Evolutionary conservation across 768 basidiomycete genomes (phyloP), one percentile per base, ranked within the genome.

Genomic region (Hygrophorus russula): DNA sequence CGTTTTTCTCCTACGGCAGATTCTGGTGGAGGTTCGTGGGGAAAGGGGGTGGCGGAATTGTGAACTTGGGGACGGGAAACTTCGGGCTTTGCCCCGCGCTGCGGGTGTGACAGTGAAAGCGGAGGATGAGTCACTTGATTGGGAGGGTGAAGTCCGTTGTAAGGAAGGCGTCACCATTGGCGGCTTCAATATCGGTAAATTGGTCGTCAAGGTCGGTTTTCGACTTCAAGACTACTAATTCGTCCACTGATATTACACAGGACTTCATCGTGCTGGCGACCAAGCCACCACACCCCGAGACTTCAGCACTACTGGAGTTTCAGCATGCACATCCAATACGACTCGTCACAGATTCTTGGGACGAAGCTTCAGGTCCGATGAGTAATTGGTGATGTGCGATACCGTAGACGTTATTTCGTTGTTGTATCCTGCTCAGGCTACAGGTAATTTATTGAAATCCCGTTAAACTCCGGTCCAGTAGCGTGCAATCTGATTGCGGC

Each of bases 321-420:
- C 70, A 70, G 53, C 52, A 76, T 38, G 62, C 62, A 10, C 63
- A 75, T 46, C 71, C 76, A 1, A 73, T 82, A 39, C 65, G 69
- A 40, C 54, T 83, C 24, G 77, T 75, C 30, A 79, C 79, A 1
- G 77, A 83, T 47, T 59, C 77, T 1, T 78, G 67, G 53, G 27
- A 24, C 24, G 24, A 3, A 7, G 7, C 7, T 24, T 24, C 24
- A 7, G 24, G 24, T 3, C 24, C 24, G 24, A 3, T 7, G 24
- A 24, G 24, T 24, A 7, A 24, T 24, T 24, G 24, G 24, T 24
- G 24, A 24, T 24, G 7, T 24, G 24, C 24, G 3, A 7, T 7
- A 24, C 24, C 24, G 24, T 24, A 24, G 24, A n/a, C n/a, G n/a
- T n/a, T 24, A 24, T 7, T 7, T 24, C 24, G 24, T n/a, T n/a